These are phyloP conservation scores for Phalaenopsis hybrid DNA, from an alignment of 116 monocot species.

Conservation along the genomic window DNA sequence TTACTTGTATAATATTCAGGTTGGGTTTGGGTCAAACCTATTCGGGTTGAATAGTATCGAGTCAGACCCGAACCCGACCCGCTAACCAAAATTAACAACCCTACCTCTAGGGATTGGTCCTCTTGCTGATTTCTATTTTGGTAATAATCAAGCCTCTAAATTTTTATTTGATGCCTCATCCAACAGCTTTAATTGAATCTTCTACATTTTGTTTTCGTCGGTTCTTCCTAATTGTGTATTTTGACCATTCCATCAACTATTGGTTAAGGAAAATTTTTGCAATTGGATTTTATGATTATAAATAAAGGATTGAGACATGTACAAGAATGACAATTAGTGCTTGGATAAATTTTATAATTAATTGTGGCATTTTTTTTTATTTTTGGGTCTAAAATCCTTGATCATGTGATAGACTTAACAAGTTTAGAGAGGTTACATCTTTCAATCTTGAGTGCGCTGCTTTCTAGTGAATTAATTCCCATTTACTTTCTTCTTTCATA, in stretches of 20 bases:
- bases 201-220: not conserved
- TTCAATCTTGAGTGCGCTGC: not conserved
- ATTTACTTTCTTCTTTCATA: not conserved
- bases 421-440: not conserved
- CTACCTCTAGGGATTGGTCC: too few relatives aligned
- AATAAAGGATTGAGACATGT: not conserved
- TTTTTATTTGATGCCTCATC: not conserved
- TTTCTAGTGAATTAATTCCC: not conserved
- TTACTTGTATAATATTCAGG: too few relatives aligned
- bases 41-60: too few relatives aligned
- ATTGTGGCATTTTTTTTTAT: not conserved
- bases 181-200: not conserved
- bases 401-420: too few relatives aligned
- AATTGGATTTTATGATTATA: too few relatives aligned
- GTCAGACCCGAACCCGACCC: too few relatives aligned
- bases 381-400: not conserved
- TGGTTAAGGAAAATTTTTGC: too few relatives aligned
- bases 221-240: not conserved
- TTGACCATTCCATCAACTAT: not conserved
- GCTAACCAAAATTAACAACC: too few relatives aligned
- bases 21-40: too few relatives aligned
- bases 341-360: not conserved
- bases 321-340: not conserved
- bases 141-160: not conserved
- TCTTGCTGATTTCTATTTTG: too few relatives aligned